Percentiles rank a stretch among this genome's conserved stretches.
Evolutionary conservation across 2,329 filamentous ascomycete genomes (phyloP).

Genomic region (Trichophyton rubrum): DNA sequence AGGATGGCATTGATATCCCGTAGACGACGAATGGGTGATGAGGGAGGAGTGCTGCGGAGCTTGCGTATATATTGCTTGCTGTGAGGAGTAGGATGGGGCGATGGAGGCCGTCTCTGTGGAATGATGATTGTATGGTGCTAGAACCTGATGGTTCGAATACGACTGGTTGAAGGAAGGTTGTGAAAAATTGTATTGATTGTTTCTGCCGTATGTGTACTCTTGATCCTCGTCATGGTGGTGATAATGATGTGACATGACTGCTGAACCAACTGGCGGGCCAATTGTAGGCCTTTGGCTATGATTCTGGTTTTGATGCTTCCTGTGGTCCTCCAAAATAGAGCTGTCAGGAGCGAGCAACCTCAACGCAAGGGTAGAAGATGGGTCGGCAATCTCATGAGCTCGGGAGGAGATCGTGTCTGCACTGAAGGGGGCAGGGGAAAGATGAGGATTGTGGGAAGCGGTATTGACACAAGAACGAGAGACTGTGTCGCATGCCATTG

Average conservation of each 20-base stretch:
- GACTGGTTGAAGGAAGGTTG: slow-evolving; percentile 23
- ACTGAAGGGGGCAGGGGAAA: not conserved
- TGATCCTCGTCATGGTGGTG: slow-evolving; percentile 16
- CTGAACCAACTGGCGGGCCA: slow-evolving; percentile 8
- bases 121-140: slow-evolving; percentile 26
- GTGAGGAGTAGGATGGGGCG: slow-evolving; percentile 20
- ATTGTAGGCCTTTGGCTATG: not conserved
- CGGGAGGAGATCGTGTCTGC: not conserved
- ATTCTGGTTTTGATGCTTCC: not conserved
- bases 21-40: slow-evolving; percentile 8
- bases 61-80: slow-evolving; percentile 22
- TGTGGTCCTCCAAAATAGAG: slow-evolving; percentile 1
- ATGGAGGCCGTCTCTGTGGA: slow-evolving; percentile 22
- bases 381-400: not conserved
- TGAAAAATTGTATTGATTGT: slow-evolving; percentile 17
- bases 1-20: slow-evolving; percentile 22
- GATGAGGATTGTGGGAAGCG: not conserved
- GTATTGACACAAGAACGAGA: not conserved
- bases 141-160: slow-evolving; percentile 25
- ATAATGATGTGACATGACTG: slow-evolving; percentile 19
- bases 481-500: slow-evolving; percentile 3
- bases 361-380: not conserved
- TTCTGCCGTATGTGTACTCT: slow-evolving; percentile 17
- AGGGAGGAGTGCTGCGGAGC: slow-evolving; percentile 23
- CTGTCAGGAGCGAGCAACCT: slow-evolving; percentile 2